Evolutionary conservation across 208 protist species (phyloP).

Genomic region (Leishmania arabica): DNA sequence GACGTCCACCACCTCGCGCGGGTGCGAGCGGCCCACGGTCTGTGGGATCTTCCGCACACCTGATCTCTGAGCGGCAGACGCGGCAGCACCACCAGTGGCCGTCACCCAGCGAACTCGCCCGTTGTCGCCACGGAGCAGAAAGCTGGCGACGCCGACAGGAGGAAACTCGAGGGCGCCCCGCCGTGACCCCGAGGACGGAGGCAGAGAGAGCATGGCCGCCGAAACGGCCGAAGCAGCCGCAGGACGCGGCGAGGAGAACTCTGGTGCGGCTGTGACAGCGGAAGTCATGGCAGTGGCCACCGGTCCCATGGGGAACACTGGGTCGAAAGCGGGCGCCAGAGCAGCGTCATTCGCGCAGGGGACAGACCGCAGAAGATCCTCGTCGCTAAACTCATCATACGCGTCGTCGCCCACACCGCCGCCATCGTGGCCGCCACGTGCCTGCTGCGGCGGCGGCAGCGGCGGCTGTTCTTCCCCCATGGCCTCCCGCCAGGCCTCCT

Average conservation of each 20-base stretch:
- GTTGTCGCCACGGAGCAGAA: conserved; percentile 69
- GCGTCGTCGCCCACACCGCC: background rate
- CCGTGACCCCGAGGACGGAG: background rate
- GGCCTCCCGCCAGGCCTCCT: conserved; percentile 27
- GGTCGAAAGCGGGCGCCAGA: background rate
- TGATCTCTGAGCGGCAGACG: background rate
- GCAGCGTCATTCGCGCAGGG: conserved; percentile 46
- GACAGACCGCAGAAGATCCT: conserved; percentile 45
- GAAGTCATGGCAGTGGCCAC: background rate
- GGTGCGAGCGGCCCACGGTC: background rate
- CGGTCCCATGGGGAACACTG: background rate
- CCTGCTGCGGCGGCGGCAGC: background rate
- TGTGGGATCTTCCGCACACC: background rate
- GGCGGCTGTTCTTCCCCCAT: conserved; percentile 11
- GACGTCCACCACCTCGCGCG: background rate
- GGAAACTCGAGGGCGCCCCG: conserved; percentile 38
- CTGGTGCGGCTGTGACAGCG: background rate
- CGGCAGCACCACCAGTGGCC: background rate
- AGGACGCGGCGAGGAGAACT: background rate
- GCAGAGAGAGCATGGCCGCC: background rate
- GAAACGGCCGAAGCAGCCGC: background rate
- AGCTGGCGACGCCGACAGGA: conserved; percentile 23
- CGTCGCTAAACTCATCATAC: conserved; percentile 40
- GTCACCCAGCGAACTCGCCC: conserved; percentile 68
- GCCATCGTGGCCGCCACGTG: background rate